These are phyloP conservation scores for Talaromyces sp. DNA, from an alignment of 2,329 filamentous ascomycete genomes.

Conservation along the genomic window DNA sequence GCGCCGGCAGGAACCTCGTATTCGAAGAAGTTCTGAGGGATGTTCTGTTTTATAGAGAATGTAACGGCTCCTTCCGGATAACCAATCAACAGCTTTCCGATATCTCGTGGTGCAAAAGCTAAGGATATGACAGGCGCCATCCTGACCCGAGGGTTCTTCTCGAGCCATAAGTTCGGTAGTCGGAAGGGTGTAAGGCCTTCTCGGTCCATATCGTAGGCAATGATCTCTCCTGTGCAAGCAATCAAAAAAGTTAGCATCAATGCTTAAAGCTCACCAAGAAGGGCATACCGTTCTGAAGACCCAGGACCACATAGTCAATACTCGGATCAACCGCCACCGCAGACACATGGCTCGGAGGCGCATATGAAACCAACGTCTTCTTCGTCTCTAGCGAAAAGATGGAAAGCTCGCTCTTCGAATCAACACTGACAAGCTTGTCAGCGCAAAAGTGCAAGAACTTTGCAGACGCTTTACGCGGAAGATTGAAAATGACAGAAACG, in stretches of 20 bases:
- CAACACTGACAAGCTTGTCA: conserved; percentile 80
- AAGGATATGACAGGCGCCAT: conserved; percentile 70
- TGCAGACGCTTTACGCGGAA: conserved; percentile 71
- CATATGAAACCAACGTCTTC: conserved; percentile 65
- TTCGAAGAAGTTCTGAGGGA: conserved; percentile 73
- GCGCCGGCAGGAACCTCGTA: conserved; percentile 80
- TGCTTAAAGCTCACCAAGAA: not conserved
- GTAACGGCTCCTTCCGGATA: conserved; percentile 84
- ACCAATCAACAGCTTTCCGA: conserved; percentile 87
- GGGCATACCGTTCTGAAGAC: conserved; percentile 64
- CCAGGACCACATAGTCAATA: conserved; percentile 89
- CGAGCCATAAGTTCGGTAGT: conserved; percentile 83
- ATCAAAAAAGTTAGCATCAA: conserved; percentile 1
- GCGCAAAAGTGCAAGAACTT: conserved; percentile 78
- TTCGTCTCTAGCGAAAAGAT: conserved; percentile 78
- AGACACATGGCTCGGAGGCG: conserved; percentile 73
- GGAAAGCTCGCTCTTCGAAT: conserved; percentile 79
- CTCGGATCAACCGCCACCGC: conserved; percentile 79
- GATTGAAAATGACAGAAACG: conserved; percentile 71
- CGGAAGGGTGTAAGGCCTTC: conserved; percentile 72
- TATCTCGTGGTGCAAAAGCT: conserved; percentile 84
- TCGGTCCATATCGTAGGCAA: conserved; percentile 91
- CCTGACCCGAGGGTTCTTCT: conserved; percentile 66
- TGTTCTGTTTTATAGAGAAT: conserved; percentile 93
- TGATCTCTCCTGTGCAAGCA: conserved; percentile 63